Evolutionary conservation across 345 rosid species (phyloP).

Genomic region (Arabis alpina): DNA sequence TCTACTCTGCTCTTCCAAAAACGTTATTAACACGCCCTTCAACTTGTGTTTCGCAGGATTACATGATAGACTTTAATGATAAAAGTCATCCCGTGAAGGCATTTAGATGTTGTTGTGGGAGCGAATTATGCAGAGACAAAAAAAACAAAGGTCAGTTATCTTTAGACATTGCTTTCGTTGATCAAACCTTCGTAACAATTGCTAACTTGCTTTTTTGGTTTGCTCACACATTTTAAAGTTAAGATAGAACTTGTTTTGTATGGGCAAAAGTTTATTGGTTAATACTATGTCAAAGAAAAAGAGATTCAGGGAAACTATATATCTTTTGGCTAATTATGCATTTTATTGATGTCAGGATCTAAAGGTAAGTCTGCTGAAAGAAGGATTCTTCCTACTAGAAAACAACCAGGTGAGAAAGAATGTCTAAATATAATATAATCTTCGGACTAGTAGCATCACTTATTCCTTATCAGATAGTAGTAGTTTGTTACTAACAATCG

Average conservation of each 20-base stretch:
- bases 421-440: no score
- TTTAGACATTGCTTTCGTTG: slow-evolving; percentile 17
- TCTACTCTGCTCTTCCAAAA: no score
- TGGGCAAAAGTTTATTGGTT: slow-evolving; percentile 13
- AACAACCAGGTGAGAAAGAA: slow-evolving; percentile 38
- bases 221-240: slow-evolving; percentile 5
- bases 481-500: background rate
- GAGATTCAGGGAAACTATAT: background rate
- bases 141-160: slow-evolving; percentile 40
- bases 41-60: slow-evolving; percentile 55
- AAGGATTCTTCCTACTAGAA: slow-evolving; percentile 36
- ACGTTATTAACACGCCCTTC: no score
- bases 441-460: background rate
- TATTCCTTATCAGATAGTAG: background rate
- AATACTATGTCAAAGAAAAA: background rate
- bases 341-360: slow-evolving; percentile 34
- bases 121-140: slow-evolving; percentile 65
- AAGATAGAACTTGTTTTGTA: background rate
- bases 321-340: slow-evolving; percentile 13
- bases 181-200: background rate
- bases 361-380: slow-evolving; percentile 37
- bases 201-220: slow-evolving; percentile 21
- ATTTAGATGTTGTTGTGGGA: slow-evolving; percentile 72
- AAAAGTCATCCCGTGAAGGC: slow-evolving; percentile 75
- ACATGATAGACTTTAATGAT: slow-evolving; percentile 77